These are phyloP conservation scores for Quercus agrifolia DNA, from an alignment of 306 rosid genomes.

Conservation along the genomic window DNA sequence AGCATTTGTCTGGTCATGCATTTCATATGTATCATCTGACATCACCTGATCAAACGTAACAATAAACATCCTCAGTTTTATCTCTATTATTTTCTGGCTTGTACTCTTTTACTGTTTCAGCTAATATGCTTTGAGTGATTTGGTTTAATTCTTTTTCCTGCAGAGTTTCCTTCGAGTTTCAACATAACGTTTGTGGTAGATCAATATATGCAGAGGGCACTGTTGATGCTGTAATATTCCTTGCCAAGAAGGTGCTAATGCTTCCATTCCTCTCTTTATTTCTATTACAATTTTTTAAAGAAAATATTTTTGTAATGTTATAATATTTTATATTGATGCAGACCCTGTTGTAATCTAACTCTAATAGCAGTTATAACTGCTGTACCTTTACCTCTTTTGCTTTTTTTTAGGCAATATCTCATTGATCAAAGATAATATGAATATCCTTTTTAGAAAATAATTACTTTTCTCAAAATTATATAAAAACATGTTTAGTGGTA, in stretches of 20 bases:
- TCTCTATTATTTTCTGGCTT: background rate
- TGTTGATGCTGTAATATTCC: slow-evolving; percentile 77
- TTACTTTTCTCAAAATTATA: background rate
- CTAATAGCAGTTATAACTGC: background rate
- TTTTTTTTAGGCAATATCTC: background rate
- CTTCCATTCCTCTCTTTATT: slow-evolving; percentile 15
- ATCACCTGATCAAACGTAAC: slow-evolving; percentile 78
- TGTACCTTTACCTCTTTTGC: background rate
- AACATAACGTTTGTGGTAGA: slow-evolving; percentile 95
- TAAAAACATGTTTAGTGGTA: background rate
- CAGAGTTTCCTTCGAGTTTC: slow-evolving; percentile 95
- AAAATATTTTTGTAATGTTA: background rate
- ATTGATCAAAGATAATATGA: background rate
- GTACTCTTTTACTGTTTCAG: background rate
- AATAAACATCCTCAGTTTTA: slow-evolving; percentile 11
- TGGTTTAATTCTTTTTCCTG: background rate
- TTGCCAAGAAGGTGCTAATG: slow-evolving; percentile 69
- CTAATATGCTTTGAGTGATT: background rate
- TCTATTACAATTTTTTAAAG: background rate
- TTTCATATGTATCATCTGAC: slow-evolving; percentile 87
- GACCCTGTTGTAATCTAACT: background rate
- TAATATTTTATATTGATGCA: background rate
- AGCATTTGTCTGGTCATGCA: slow-evolving; percentile 80
- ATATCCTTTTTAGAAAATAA: background rate
- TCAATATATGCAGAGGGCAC: slow-evolving; percentile 97